Evolutionary conservation across 371 early-diverging fungal species (phyloP).

Genomic region (Sporodiniella umbellata): DNA sequence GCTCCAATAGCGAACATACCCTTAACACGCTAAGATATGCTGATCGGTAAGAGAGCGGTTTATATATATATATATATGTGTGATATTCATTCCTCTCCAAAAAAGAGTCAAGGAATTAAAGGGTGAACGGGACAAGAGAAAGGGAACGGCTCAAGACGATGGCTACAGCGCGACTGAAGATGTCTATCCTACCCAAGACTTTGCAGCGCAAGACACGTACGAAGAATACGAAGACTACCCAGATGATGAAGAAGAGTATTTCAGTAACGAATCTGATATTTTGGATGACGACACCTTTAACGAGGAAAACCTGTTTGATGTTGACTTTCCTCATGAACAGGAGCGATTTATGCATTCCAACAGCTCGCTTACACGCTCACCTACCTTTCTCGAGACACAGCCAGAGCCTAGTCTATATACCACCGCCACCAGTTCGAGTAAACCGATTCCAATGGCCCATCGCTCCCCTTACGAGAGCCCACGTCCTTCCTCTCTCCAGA

Average conservation of each 20-base stretch:
- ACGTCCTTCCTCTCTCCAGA: background rate
- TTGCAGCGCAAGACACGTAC: background rate
- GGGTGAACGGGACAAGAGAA: constrained; percentile 43
- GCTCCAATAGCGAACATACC: constrained; percentile 91
- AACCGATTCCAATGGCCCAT: constrained; percentile 9
- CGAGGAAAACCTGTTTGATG: constrained; percentile 45
- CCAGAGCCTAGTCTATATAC: background rate
- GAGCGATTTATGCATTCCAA: constrained; percentile 18
- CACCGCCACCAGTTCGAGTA: background rate
- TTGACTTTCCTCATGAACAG: constrained; percentile 41
- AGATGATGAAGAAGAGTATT: constrained; percentile 8
- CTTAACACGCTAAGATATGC: constrained; percentile 98
- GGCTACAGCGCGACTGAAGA: background rate
- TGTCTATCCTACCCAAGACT: background rate
- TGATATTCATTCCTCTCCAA: background rate
- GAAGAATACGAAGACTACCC: constrained; percentile 8
- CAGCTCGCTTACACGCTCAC: background rate
- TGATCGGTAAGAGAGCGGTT: constrained; percentile 56
- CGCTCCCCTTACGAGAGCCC: background rate
- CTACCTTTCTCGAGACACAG: background rate
- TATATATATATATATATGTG: background rate
- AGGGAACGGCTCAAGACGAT: background rate
- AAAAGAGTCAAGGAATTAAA: constrained; percentile 84
- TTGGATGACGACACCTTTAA: constrained; percentile 41
- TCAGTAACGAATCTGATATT: constrained; percentile 18